These are phyloP conservation scores for Dianthus caryophyllus DNA, from an alignment of 148 eudicot species.

Conservation along the genomic window DNA sequence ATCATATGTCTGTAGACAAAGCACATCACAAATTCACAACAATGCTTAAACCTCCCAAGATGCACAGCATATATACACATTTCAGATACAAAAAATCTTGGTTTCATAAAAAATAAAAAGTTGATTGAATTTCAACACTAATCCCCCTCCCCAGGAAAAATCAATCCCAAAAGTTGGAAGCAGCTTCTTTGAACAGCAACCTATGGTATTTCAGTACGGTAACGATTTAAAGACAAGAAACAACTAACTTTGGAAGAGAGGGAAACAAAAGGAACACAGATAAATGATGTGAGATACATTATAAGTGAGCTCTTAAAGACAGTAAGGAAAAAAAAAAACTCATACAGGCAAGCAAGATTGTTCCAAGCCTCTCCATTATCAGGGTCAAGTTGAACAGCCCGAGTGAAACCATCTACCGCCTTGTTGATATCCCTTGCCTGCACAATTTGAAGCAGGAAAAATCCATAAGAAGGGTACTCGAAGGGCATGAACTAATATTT, in stretches of 20 bases:
- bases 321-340: constrained; percentile 19
- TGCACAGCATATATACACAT: too few species aligned
- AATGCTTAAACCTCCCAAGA: background rate
- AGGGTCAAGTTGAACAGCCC: constrained; percentile 93
- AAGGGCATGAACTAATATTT: background rate
- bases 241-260: background rate
- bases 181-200: too few species aligned
- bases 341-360: constrained; percentile 90
- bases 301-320: background rate
- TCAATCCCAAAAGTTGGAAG: too few species aligned
- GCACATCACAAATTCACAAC: constrained; percentile 10
- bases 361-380: constrained; percentile 99
- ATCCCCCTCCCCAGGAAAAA: too few species aligned
- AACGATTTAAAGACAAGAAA: background rate
- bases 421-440: constrained; percentile 80
- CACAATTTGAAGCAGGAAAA: constrained; percentile 16
- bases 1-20: constrained; percentile 63
- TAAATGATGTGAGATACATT: background rate
- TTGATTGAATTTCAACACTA: too few species aligned
- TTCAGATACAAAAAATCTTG: too few species aligned
- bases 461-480: background rate
- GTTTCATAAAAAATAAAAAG: too few species aligned
- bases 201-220: background rate
- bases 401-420: constrained; percentile 87
- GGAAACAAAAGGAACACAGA: background rate